Base-by-base conservation (phyloP, 805 yeast species). In the Maudiozyma turicensis region DNA sequence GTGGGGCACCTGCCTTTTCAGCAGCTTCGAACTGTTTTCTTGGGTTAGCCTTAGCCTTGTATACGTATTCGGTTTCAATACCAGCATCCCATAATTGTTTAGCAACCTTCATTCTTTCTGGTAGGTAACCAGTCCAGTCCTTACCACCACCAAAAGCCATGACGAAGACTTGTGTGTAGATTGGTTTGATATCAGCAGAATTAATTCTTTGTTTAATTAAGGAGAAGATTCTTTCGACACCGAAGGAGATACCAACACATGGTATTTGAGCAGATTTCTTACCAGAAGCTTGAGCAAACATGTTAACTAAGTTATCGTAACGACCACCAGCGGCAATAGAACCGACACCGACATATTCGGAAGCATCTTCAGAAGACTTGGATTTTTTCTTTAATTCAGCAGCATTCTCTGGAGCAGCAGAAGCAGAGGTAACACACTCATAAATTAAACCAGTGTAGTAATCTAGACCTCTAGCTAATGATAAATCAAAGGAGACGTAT, bases 91-190 rank as follows among this genome's bases (percentile, higher is more conserved):
- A 93, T 58, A 93, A 76, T 58, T 73, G 67, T 61, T 87, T 83
- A 48, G 96, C 81, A 44, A 93, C 77, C 32, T 76, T 59, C 96
- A 93, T 89, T 72, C 99, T 84, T 72, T 93, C 97, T 50, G 81
- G 78, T 61, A 93, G 72, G 72, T 86, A 88, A 6, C 98, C 99
- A 52, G 75, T 81, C 97, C 97, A 90, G 53, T 84, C 95, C 59
- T 86, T 86, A 60, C 98, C 99, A 61, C 97, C 98, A 56, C 99
- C 99, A 63, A 93, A 90, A 1, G 99, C 98, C 96, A 93, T 90
- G 45, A 93, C 84, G 63, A 75, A 93, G 11, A 87, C 98, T 67
- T 93, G 95, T 15, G 99, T 95, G 38, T 91, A 81, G 31, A 90
- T 77, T 35, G 97, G 81, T 58, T 93, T 80, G 49, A 90, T 74